Conservation (phyloP, 306 rosid species). For the Coriaria nepalensis region DNA sequence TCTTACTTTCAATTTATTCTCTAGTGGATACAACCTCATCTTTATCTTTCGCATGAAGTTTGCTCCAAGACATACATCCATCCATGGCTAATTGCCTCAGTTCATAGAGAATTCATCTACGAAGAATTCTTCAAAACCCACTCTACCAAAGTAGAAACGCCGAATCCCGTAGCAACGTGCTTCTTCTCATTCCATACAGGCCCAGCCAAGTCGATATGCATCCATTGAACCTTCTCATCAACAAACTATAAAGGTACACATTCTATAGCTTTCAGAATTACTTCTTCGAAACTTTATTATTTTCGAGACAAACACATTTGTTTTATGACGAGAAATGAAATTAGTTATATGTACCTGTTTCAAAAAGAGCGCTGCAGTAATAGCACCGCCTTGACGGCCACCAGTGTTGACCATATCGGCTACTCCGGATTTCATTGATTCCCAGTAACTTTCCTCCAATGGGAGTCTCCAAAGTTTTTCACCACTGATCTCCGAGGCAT, state of each 20-base stretch:
- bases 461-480: slow-evolving; percentile 98
- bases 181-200: slow-evolving; percentile 81
- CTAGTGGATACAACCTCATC: too few relatives aligned
- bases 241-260: slow-evolving; percentile 49
- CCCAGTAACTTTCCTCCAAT: slow-evolving; percentile 96
- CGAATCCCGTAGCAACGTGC: slow-evolving; percentile 71
- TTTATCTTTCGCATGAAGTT: too few relatives aligned
- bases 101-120: slow-evolving; percentile 6
- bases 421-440: slow-evolving; percentile 82
- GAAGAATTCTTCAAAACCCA: slow-evolving; percentile 82
- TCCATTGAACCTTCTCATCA: slow-evolving; percentile 93
- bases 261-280: too few relatives aligned
- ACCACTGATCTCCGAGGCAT: slow-evolving; percentile 74
- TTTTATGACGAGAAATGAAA: neutral
- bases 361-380: slow-evolving; percentile 86
- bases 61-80: too few relatives aligned
- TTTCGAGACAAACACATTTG: too few relatives aligned
- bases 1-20: too few relatives aligned
- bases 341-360: slow-evolving; percentile 50
- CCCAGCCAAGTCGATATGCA: slow-evolving; percentile 95
- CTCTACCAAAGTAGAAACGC: slow-evolving; percentile 78
- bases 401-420: slow-evolving; percentile 97
- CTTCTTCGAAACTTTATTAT: too few relatives aligned
- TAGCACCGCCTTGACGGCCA: slow-evolving; percentile 78
- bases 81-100: too few relatives aligned